These are phyloP conservation scores for Sporothrix inflata DNA, from an alignment of 2,329 filamentous ascomycete species.

Conservation along the genomic window DNA sequence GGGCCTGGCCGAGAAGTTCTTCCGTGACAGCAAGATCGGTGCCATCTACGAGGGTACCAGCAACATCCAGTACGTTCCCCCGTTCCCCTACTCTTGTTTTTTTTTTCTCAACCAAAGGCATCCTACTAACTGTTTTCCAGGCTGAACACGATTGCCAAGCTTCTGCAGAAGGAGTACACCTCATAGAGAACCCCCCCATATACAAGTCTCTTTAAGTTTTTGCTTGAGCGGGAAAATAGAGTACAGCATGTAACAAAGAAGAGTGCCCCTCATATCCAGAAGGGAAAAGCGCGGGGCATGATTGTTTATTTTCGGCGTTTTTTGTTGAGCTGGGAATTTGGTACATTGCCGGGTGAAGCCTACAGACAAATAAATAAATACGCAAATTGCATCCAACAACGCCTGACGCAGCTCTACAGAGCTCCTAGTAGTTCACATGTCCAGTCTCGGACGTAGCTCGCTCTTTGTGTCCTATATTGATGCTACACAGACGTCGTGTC, in stretches of 20 bases:
- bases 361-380: constrained; percentile 1
- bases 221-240: background rate
- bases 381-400: background rate
- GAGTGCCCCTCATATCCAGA: background rate
- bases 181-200: constrained; percentile 25
- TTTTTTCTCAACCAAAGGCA: no score
- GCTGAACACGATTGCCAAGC: constrained; percentile 66
- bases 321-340: constrained; percentile 13
- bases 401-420: background rate
- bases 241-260: background rate
- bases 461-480: background rate
- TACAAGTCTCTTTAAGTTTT: background rate
- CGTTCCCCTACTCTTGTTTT: background rate
- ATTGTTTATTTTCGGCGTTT: constrained; percentile 20
- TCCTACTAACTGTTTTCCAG: constrained; percentile 45
- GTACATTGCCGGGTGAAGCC: background rate
- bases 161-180: constrained; percentile 65
- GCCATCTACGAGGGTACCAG: constrained; percentile 95
- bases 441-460: background rate
- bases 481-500: constrained; percentile 5
- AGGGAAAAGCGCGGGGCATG: background rate
- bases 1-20: constrained; percentile 97
- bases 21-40: constrained; percentile 96
- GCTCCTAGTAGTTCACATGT: background rate
- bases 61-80: constrained; percentile 64